Percentiles rank a stretch among this genome's conserved stretches.
Evolutionary conservation across 2,329 filamentous ascomycete species (phyloP).

Genomic region (Pseudogymnoascus sp.): DNA sequence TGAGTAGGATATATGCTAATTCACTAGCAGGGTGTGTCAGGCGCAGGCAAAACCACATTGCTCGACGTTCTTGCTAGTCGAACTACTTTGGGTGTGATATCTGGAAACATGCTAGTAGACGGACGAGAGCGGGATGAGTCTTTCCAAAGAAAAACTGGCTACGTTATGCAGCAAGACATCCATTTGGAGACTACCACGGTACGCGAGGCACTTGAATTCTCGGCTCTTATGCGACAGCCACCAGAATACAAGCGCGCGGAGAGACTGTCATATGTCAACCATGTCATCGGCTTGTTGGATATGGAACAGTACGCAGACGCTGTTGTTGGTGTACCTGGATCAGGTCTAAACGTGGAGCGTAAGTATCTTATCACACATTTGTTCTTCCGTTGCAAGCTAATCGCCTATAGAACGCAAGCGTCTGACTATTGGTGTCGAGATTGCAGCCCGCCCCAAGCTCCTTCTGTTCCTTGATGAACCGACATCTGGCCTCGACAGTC

Average conservation of each 20-base stretch:
- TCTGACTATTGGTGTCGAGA: slow-evolving; percentile 52
- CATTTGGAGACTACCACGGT: slow-evolving; percentile 78
- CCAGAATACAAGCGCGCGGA: slow-evolving; percentile 61
- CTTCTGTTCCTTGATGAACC: slow-evolving; percentile 58
- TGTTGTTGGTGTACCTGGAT: slow-evolving; percentile 55
- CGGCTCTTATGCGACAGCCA: slow-evolving; percentile 80
- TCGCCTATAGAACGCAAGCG: slow-evolving; percentile 44
- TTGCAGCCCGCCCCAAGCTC: slow-evolving; percentile 49
- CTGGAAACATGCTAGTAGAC: slow-evolving; percentile 68
- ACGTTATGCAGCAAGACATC: slow-evolving; percentile 87
- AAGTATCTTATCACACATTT: neutral
- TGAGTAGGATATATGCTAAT: neutral
- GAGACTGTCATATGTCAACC: slow-evolving; percentile 77
- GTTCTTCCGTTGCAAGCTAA: neutral
- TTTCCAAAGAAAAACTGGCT: slow-evolving; percentile 70
- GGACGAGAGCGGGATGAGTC: slow-evolving; percentile 63
- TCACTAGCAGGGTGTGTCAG: slow-evolving; percentile 31
- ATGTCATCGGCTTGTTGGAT: slow-evolving; percentile 58
- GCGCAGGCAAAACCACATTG: slow-evolving; percentile 83
- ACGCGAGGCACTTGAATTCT: slow-evolving; percentile 81
- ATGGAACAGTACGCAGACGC: slow-evolving; percentile 62
- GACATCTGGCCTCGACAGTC: slow-evolving; percentile 53
- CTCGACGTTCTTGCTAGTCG: slow-evolving; percentile 78
- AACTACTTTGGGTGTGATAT: slow-evolving; percentile 81
- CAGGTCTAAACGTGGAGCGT: slow-evolving; percentile 52